These are phyloP conservation scores for Paramecium octaurelia DNA, from an alignment of 73 alveolate genomes.

Conservation along the genomic window DNA sequence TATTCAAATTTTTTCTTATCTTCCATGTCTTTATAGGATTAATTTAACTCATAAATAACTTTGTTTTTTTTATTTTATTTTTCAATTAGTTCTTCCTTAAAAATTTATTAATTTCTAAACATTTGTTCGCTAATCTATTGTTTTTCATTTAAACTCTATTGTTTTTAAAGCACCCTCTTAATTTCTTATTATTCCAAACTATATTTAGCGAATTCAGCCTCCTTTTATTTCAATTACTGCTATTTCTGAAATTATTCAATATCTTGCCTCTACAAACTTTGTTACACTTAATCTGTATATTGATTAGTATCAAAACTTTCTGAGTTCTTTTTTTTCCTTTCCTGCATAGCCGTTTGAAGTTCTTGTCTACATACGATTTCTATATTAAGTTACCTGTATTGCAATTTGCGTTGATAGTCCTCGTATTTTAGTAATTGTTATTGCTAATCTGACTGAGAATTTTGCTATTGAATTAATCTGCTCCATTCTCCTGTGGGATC, in stretches of 20 bases:
- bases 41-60: background rate
- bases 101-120: background rate
- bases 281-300: background rate
- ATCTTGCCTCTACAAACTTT: background rate
- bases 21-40: background rate
- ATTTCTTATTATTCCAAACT: background rate
- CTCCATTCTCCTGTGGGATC: slow-evolving; percentile 11
- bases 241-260: background rate
- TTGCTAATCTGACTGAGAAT: background rate
- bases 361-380: background rate
- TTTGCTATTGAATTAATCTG: background rate
- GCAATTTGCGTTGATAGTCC: background rate
- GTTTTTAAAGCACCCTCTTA: background rate
- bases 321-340: background rate
- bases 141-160: background rate
- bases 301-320: background rate
- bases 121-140: background rate
- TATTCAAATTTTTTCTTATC: background rate
- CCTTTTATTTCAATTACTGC: background rate
- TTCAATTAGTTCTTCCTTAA: background rate
- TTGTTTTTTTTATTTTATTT: background rate
- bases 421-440: background rate
- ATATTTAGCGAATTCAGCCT: background rate
- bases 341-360: background rate
- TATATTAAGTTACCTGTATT: background rate